A percentile compares a stretch with the other conserved stretches of the same genome.
Evolutionary conservation across 2,329 filamentous ascomycete genomes (phyloP).

Genomic region (Sclerotinia sclerotiorum): DNA sequence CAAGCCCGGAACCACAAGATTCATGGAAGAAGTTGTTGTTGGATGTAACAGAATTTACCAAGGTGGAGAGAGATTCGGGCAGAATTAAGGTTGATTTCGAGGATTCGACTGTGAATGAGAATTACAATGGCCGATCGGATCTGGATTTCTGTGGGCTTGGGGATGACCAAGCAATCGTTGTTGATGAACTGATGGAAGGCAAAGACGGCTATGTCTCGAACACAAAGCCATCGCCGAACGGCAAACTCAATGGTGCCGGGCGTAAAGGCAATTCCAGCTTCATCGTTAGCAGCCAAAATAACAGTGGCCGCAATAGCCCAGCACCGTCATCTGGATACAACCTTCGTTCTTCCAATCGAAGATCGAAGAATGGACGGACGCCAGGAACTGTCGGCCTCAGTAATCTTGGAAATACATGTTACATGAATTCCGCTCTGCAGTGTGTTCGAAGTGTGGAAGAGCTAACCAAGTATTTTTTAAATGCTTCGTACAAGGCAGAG

Average conservation of each 20-base stretch:
- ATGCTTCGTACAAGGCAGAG: constrained; percentile 71
- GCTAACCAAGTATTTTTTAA: constrained; percentile 85
- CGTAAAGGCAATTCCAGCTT: constrained; percentile 27
- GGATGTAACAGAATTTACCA: constrained; percentile 58
- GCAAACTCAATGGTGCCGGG: constrained; percentile 28
- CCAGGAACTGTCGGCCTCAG: constrained; percentile 78
- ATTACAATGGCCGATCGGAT: constrained; percentile 73
- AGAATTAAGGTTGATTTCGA: constrained; percentile 50
- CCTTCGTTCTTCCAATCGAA: constrained; percentile 56
- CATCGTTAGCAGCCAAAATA: constrained; percentile 44
- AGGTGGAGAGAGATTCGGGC: constrained; percentile 59
- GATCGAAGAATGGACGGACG: constrained; percentile 66
- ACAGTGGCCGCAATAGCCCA: constrained; percentile 70
- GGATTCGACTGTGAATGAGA: constrained; percentile 71
- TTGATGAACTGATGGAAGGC: constrained; percentile 73
- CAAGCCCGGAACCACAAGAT: constrained; percentile 36
- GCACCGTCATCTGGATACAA: constrained; percentile 61
- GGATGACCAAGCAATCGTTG: constrained; percentile 73
- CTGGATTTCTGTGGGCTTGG: constrained; percentile 66
- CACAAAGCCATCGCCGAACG: constrained; percentile 40
- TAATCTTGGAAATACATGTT: constrained; percentile 96
- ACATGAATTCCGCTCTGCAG: constrained; percentile 97
- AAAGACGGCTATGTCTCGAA: constrained; percentile 59
- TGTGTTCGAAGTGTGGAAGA: constrained; percentile 93
- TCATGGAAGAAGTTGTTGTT: constrained; percentile 48